Evolutionary conservation across 805 yeast species (phyloP), one percentile per base, ranked within the genome.

Genomic region (Metschnikowia sp.): DNA sequence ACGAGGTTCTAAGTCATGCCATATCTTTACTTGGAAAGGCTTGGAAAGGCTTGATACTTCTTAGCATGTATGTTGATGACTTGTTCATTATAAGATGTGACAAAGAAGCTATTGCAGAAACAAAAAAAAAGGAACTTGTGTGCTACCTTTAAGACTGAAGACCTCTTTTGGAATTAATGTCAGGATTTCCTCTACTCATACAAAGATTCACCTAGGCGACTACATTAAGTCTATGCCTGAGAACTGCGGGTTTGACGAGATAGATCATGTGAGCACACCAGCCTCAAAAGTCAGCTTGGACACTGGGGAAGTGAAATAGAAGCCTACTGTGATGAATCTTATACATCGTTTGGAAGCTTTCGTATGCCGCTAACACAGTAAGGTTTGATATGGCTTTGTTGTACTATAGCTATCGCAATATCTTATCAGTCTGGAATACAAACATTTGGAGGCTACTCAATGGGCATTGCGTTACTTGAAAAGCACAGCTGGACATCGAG

Each of bases 281-380:
- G 40, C 40, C 10, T 37, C 32, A 30, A 19, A 31, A 28, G 26
- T 22, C 11, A 39, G 31, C 15, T 39, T 39, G 33, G 41, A 39
- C 11, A 33, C 41, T 8, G 41, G 3, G 13, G 4, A 3, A 13
- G 35, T 15, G n/a, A 35, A 34, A 39, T 2, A 29, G 41, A 39
- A 18, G 41, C 28, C 12, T n/a, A 12, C 13, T 39, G 29, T 31
- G 40, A 44, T 34, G 43, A 28, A 15, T 11, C 39, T 9, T 35
- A 45, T 26, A 15, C 28, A 12, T 45, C 10, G 26, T 45, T 4
- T 44, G 44, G 29, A 45, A 45, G 33, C 37, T 40, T n/a, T 37
- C 36, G 29, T 44, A 32, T 28, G 47, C 42, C 11, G 37, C 40
- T 8, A 44, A 37, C 36, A 40, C 44, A 22, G 48, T 40, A 12